Conservation (phyloP, 257 asterid genomes). For the Solanum tacnaense region DNA sequence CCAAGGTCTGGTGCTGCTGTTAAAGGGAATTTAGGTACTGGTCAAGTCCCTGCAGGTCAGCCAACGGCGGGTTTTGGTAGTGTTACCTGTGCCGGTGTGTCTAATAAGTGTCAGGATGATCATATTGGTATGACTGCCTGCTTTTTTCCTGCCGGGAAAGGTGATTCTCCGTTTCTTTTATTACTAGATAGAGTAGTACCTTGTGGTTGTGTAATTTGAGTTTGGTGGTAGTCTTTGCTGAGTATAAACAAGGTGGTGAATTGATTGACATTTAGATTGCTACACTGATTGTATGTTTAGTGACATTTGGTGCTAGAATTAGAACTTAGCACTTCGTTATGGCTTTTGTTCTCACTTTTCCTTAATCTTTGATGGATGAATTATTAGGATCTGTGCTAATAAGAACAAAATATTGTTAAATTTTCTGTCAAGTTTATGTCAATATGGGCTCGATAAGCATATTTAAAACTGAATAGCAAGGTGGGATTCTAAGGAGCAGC, state of each 20-base stretch:
- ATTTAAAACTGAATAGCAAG: background rate
- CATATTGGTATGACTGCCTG: slow-evolving; percentile 40
- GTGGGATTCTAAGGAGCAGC: background rate
- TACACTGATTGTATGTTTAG: background rate
- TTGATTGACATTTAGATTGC: background rate
- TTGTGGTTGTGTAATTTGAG: background rate
- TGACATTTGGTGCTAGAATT: background rate
- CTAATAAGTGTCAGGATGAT: slow-evolving; percentile 29
- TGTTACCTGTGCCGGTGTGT: slow-evolving; percentile 17
- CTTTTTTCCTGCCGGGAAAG: slow-evolving; percentile 15
- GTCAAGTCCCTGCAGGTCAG: background rate
- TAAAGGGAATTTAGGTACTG: background rate
- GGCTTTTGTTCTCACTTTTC: background rate
- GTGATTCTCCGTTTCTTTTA: background rate
- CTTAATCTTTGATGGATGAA: background rate
- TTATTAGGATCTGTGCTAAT: background rate
- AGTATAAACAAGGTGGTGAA: background rate
- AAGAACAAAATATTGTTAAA: background rate
- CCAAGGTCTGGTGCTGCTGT: background rate
- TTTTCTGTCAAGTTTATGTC: background rate
- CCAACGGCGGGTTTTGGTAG: background rate
- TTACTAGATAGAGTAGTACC: slow-evolving; percentile 21
- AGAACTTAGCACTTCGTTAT: background rate
- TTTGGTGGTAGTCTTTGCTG: background rate
- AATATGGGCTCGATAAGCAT: background rate